Percentiles rank a stretch among this genome's conserved stretches.
Evolutionary conservation across 768 basidiomycete species (phyloP).

Genomic region (Mycena vulgaris): DNA sequence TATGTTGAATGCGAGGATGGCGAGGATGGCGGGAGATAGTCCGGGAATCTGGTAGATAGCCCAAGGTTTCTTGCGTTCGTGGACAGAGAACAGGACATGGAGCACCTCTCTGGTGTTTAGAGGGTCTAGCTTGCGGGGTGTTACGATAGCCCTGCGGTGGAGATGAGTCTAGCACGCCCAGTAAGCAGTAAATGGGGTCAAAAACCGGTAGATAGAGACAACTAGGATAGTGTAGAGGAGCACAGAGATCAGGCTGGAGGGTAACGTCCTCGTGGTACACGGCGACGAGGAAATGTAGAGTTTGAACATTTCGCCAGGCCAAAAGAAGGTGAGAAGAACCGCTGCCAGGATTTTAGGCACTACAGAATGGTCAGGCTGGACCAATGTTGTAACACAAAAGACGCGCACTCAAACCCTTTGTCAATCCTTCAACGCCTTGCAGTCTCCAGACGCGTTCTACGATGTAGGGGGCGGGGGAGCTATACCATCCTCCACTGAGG

Average conservation of each 20-base stretch:
- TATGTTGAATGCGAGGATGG: constrained; percentile 53
- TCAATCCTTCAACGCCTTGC: constrained; percentile 37
- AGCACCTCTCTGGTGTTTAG: constrained; percentile 62
- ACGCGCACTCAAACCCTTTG: constrained; percentile 37
- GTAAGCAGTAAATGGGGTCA: constrained; percentile 21
- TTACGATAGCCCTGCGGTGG: constrained; percentile 69
- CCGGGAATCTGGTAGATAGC: constrained; percentile 69
- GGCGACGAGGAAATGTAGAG: constrained; percentile 42
- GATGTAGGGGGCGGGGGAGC: constrained; percentile 18
- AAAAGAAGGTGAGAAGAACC: constrained; percentile 7
- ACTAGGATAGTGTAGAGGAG: constrained; percentile 32
- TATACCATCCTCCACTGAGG: constrained; percentile 18
- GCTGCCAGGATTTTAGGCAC: constrained; percentile 34
- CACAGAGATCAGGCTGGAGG: constrained; percentile 6
- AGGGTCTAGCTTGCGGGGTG: constrained; percentile 68
- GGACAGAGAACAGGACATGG: constrained; percentile 67
- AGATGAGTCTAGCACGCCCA: background rate
- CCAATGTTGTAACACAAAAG: background rate
- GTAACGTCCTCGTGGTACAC: background rate
- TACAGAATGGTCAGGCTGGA: constrained; percentile 4
- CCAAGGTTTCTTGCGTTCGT: constrained; percentile 74
- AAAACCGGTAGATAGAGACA: constrained; percentile 10
- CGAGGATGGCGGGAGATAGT: constrained; percentile 59
- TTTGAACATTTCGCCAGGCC: background rate
- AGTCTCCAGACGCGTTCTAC: constrained; percentile 32